Evolutionary conservation across 2,329 filamentous ascomycete species (phyloP), one percentile per base, ranked within the genome.

Genomic region (Xylariaceae sp.): DNA sequence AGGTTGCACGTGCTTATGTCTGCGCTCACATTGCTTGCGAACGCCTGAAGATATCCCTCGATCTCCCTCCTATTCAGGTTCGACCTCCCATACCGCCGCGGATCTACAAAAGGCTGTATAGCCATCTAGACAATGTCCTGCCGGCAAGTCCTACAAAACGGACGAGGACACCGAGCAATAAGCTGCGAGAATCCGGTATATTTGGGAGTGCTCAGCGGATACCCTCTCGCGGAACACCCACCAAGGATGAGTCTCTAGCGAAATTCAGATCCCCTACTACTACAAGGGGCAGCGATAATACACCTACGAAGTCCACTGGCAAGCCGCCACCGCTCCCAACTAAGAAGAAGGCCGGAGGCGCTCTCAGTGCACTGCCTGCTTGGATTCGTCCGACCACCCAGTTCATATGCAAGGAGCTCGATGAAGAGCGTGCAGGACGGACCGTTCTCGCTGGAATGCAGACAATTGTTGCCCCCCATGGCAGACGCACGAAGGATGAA

Each of bases 11-110:
- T 19, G 81, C 84, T 3, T 95, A 95, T 72, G 89, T 89, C 3
- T 96, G 92, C 71, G 89, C 90, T 14, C 88, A 96, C 73, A 83
- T 99, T 57, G 95, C 95, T 19, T 98, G 93, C 70, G 91, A 93
- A 65, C 85, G 90, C 50, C 79, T 96, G 40, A 93, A 92, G 69
- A 89, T 87, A 52, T 72, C 80, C 0, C 83, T 96, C 44, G 85
- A 92, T 68, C 84, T 96, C 7, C 92, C 93, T 0, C 83, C 87
- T 1, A 88, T 93, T 55, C 84, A 89, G 60, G 83, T 89, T 2
- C 83, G 86, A 3, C 90, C 92, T 2, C 92, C 92, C 3, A 89
- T 91, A 50, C 87, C 87, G 45, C 91, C 91, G 1, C 83, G 86
- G 52, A 82, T 91, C 50, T 98, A 98, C 78, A 90, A 89, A 67